phyloP scores from a whole-genome alignment of 2,329 filamentous ascomycete species.

The Penicillium sp. region DNA sequence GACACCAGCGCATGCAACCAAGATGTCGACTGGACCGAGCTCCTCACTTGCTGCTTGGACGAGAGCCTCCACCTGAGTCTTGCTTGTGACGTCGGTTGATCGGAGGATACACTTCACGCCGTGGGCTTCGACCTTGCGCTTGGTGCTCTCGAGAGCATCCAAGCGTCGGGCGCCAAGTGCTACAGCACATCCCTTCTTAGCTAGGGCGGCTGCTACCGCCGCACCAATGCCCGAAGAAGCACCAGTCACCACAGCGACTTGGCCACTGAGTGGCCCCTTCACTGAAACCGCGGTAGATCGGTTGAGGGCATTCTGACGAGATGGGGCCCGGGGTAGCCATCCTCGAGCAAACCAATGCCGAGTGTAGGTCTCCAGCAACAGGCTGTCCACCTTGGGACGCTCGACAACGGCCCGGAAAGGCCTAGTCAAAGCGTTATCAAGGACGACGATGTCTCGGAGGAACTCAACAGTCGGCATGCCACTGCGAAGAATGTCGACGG shows the following conservation, averaged over 20 bases:
- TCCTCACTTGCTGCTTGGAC: slow-evolving; percentile 58
- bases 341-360: slow-evolving; percentile 78
- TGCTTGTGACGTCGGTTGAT: slow-evolving; percentile 71
- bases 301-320: slow-evolving; percentile 49
- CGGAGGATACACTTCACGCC: slow-evolving; percentile 67
- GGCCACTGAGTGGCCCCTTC: slow-evolving; percentile 63
- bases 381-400: slow-evolving; percentile 67
- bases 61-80: slow-evolving; percentile 64
- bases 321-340: slow-evolving; percentile 67
- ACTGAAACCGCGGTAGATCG: slow-evolving; percentile 47
- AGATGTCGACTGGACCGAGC: slow-evolving; percentile 72
- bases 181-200: slow-evolving; percentile 69
- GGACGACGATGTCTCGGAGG: slow-evolving; percentile 67
- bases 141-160: slow-evolving; percentile 67
- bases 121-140: slow-evolving; percentile 57
- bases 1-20: slow-evolving; percentile 78
- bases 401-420: slow-evolving; percentile 59
- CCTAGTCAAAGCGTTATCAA: slow-evolving; percentile 68
- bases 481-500: slow-evolving; percentile 74
- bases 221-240: slow-evolving; percentile 78
- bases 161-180: slow-evolving; percentile 70
- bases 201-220: slow-evolving; percentile 68
- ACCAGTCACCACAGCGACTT: slow-evolving; percentile 74
- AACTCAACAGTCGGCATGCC: slow-evolving; percentile 77
- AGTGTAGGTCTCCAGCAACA: slow-evolving; percentile 73